phyloP scores from a whole-genome alignment of 306 rosid species.

The Erythrophleum fordii region DNA sequence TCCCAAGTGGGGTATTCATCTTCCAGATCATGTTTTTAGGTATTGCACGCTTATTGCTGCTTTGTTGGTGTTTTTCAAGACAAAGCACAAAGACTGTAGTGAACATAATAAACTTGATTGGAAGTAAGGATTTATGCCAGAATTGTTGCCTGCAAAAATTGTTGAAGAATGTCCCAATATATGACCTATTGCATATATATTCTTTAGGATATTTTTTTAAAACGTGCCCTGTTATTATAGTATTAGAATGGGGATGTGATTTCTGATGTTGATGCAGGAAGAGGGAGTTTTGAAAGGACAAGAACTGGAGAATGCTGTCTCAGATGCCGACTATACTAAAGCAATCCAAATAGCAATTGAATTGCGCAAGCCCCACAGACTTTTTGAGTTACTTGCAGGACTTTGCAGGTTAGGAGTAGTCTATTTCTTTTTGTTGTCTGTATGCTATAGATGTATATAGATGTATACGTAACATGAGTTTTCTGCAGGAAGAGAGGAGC shows the following conservation, averaged over 20 bases:
- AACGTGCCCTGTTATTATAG: not conserved
- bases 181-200: not conserved
- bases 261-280: conserved; percentile 64
- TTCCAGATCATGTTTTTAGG: conserved; percentile 8
- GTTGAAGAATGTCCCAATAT: not conserved
- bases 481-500: conserved; percentile 77
- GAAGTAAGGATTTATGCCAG: not conserved
- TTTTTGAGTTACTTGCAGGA: conserved; percentile 63
- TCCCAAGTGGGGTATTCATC: not conserved
- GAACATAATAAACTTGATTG: not conserved
- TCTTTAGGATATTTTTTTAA: not conserved
- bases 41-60: not conserved
- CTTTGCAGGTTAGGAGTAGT: conserved; percentile 76
- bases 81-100: not conserved
- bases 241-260: conserved; percentile 15
- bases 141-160: not conserved
- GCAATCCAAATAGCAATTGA: conserved; percentile 89
- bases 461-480: conserved; percentile 58
- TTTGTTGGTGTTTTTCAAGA: not conserved
- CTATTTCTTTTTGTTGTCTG: not conserved
- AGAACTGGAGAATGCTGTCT: conserved; percentile 91
- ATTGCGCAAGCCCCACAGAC: conserved; percentile 84
- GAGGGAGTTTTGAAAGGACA: conserved; percentile 90
- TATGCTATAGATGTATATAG: not conserved
- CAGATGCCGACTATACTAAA: conserved; percentile 80